phyloP scores from a whole-genome alignment of 176 grass and related monocot species.

The Cymbopogon citratus region DNA sequence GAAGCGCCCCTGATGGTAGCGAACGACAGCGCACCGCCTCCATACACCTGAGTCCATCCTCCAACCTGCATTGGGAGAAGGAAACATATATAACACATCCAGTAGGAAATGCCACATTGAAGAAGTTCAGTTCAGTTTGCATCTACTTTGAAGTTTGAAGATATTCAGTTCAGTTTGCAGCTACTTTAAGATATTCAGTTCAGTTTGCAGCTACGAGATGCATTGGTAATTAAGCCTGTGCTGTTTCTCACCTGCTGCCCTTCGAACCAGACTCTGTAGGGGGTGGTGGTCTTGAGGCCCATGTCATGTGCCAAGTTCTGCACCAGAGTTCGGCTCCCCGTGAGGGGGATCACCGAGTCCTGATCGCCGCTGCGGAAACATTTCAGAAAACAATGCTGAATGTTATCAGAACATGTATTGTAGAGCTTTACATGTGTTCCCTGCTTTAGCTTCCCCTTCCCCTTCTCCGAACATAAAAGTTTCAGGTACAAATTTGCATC shows the following conservation, averaged over 20 bases:
- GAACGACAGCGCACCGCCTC: constrained; percentile 63
- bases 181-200: too few relatives aligned
- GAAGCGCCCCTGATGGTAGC: constrained; percentile 91
- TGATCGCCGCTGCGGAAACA: constrained; percentile 71
- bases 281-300: constrained; percentile 56
- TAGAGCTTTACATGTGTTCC: too few relatives aligned
- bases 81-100: too few relatives aligned
- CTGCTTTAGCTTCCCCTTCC: too few relatives aligned
- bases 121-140: background rate
- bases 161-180: background rate
- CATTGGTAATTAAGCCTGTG: background rate
- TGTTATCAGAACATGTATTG: background rate
- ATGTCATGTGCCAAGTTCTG: constrained; percentile 66
- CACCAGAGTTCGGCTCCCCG: constrained; percentile 77
- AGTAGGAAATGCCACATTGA: too few relatives aligned
- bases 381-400: background rate
- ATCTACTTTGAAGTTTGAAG: background rate
- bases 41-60: constrained; percentile 91
- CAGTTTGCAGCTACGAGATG: background rate
- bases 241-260: constrained; percentile 62
- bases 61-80: constrained; percentile 49
- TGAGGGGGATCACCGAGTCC: constrained; percentile 93
- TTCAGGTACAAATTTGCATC: background rate
- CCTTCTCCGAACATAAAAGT: background rate
- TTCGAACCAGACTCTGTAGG: constrained; percentile 91